phyloP scores from a whole-genome alignment of 2,329 filamentous ascomycete genomes.

The Blumeria graminis region DNA sequence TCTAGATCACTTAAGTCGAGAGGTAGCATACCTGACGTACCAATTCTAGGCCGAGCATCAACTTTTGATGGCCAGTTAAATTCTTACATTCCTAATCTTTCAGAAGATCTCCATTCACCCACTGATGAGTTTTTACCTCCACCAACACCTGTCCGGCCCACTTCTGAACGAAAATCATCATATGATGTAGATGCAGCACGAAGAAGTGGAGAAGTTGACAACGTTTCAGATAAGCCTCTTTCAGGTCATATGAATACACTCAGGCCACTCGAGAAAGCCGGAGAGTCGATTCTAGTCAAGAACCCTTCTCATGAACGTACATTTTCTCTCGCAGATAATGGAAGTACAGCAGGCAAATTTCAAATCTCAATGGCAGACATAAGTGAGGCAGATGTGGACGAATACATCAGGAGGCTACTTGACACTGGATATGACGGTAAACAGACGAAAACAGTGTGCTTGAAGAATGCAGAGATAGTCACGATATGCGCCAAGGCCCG shows the following conservation, averaged over 20 bases:
- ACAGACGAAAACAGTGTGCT: slow-evolving; percentile 93
- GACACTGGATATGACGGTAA: slow-evolving; percentile 91
- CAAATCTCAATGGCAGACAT: slow-evolving; percentile 37
- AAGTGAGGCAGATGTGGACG: slow-evolving; percentile 92
- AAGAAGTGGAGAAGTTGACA: slow-evolving; percentile 72
- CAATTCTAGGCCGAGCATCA: neutral
- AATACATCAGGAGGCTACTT: slow-evolving; percentile 93
- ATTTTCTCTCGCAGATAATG: neutral
- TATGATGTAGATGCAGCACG: slow-evolving; percentile 61
- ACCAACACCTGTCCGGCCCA: slow-evolving; percentile 68
- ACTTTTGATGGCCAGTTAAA: slow-evolving; percentile 3
- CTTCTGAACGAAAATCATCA: slow-evolving; percentile 39
- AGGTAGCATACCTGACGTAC: slow-evolving; percentile 18
- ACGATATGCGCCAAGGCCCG: slow-evolving; percentile 95
- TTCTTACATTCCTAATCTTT: slow-evolving; percentile 3
- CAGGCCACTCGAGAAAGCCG: slow-evolving; percentile 41
- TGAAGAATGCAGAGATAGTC: slow-evolving; percentile 87
- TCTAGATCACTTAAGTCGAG: slow-evolving; percentile 26
- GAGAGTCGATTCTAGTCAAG: slow-evolving; percentile 73
- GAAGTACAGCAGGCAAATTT: neutral
- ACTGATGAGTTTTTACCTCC: slow-evolving; percentile 34
- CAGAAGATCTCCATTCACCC: slow-evolving; percentile 22
- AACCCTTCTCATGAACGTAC: slow-evolving; percentile 18
- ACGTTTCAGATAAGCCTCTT: slow-evolving; percentile 77
- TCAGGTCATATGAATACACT: slow-evolving; percentile 35